Evolutionary conservation across 1,284 basidiomycete genomes (phyloP).

Genomic region (Thelephora terrestris): DNA sequence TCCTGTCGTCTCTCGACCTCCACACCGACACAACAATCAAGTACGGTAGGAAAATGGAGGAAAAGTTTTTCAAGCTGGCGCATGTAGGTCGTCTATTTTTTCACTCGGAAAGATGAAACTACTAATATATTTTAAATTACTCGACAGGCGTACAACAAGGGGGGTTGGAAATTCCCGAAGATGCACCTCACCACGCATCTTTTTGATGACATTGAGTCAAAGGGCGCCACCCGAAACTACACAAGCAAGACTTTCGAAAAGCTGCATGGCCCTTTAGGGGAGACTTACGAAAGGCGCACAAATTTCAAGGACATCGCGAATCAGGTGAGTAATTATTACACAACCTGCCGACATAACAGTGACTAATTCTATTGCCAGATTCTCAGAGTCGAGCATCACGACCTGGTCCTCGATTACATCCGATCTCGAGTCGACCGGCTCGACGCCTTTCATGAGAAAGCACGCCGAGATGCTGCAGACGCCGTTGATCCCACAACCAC

Average conservation of each 20-base stretch:
- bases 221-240: slow-evolving; percentile 23
- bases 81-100: slow-evolving; percentile 10
- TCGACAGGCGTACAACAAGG: slow-evolving; percentile 1
- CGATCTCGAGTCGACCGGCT: too few relatives aligned
- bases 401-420: too few relatives aligned
- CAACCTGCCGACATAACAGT: too few relatives aligned
- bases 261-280: neutral
- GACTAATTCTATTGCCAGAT: too few relatives aligned
- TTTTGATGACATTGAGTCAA: slow-evolving; percentile 22
- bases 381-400: too few relatives aligned
- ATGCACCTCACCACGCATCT: slow-evolving; percentile 22
- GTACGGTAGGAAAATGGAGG: slow-evolving; percentile 13
- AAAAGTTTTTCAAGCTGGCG: too few relatives aligned
- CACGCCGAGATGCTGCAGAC: too few relatives aligned
- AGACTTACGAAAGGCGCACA: neutral
- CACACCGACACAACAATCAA: slow-evolving; percentile 23
- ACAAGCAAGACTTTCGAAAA: slow-evolving; percentile 18
- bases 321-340: too few relatives aligned
- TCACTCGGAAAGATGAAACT: too few relatives aligned
- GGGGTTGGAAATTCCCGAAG: slow-evolving; percentile 24
- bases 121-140: too few relatives aligned
- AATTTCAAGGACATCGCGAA: neutral
- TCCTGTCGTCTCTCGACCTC: slow-evolving; percentile 20
- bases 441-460: too few relatives aligned
- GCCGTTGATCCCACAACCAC: too few relatives aligned